Percentiles rank a stretch among this genome's conserved stretches.
These are phyloP conservation scores for Mollisia scopiformis DNA, from an alignment of 2,329 filamentous ascomycete genomes.

Conservation along the genomic window DNA sequence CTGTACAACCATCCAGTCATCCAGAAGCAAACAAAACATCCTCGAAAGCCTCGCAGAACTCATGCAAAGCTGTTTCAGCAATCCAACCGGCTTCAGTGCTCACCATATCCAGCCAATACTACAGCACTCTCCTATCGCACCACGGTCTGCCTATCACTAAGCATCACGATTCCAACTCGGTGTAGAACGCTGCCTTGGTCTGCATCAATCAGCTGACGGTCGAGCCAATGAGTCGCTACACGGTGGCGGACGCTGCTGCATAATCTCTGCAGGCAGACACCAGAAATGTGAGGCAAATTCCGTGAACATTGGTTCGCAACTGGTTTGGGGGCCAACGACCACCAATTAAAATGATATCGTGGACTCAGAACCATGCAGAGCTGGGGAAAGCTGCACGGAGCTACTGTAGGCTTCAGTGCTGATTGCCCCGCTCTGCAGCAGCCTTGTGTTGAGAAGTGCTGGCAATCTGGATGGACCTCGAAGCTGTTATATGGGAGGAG, in stretches of 20 bases:
- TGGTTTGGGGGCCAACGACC: neutral
- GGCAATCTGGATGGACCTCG: neutral
- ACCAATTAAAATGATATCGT: neutral
- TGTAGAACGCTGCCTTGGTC: neutral
- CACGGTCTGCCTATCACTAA: neutral
- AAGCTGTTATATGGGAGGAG: neutral
- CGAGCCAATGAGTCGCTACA: neutral
- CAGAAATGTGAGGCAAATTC: neutral
- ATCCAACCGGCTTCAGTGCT: neutral
- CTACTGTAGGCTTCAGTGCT: neutral
- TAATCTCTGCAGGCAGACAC: neutral
- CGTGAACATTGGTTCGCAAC: neutral
- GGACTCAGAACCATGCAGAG: neutral
- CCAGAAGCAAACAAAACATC: too few relatives aligned
- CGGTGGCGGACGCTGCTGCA: neutral
- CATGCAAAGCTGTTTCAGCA: neutral
- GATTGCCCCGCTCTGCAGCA: constrained; percentile 1
- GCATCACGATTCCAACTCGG: neutral
- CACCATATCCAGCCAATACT: neutral
- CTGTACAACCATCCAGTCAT: too few relatives aligned
- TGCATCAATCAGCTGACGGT: neutral
- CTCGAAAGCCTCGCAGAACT: too few relatives aligned
- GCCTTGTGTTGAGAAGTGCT: neutral
- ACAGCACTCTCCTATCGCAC: neutral
- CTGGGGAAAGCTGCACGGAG: neutral